Base-by-base conservation (phyloP, 345 rosid species). In the Combretum micranthum region DNA sequence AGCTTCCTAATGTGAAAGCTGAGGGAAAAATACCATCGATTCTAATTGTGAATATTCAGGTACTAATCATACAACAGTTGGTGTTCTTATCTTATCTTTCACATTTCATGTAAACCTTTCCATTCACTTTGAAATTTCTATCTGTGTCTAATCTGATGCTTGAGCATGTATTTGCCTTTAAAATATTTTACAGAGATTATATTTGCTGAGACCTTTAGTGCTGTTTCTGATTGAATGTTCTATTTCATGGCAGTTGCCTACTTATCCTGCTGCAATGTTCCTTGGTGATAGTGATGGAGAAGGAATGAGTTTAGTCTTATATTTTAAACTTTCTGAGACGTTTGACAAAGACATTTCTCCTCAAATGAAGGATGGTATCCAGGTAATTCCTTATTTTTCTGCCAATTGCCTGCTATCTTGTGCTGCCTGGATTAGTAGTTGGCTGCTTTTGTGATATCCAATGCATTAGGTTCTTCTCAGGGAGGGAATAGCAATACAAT, bases 31-130 rank as follows among this genome's bases (percentile, higher is more conserved):
- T 81, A 47, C 98, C 90, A 52, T 73, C 93, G 50, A 87, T 92
- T 72, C 79, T 88, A 22, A 64, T 92, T 74, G 93, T 92, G 71
- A 92, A 92, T 78, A 92, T 92, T 61, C 98, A 86, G 90, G 98
- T 86, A 67, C 42, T 15, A 61, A 49, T 58, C 21, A 19, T 11
- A 19, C n/a, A 49, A n/a, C 5, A 2, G 19, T 42, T 47, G 37
- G 15, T 52, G 13, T 22, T 21, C 23, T 39, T 39, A 23, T 52
- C 44, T 52, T 50, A 15, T 52, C 15, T 18, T 22, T 20, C 12
- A 13, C 47, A 21, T 55, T 48, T 45, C 20, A 22, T 3, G 26
- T 23, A 15, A 55, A 14, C 48, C 13, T 16, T 49, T 20, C 17
- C 20, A 42, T 15, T 58, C 26, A 3, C 17, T 47, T 20, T 21